Conservation (phyloP, 208 protist species). For the Leishmania aethiopica region DNA sequence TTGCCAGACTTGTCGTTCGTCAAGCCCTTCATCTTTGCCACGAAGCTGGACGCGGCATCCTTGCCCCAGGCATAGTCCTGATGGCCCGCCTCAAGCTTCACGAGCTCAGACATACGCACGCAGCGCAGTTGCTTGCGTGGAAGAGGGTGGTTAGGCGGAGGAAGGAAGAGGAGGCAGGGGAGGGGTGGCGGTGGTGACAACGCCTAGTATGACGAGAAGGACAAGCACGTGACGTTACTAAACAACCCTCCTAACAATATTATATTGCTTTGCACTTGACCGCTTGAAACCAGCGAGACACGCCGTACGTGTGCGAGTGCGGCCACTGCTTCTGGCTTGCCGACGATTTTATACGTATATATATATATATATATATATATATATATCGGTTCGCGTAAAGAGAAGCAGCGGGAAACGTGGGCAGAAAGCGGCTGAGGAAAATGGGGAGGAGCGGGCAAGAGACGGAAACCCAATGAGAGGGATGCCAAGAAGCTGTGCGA, state of each 20-base stretch:
- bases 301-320: background rate
- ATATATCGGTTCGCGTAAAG: background rate
- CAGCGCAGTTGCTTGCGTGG: background rate
- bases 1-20: constrained; percentile 51
- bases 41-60: constrained; percentile 72
- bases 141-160: background rate
- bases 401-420: background rate
- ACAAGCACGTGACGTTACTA: background rate
- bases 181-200: background rate
- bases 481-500: background rate
- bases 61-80: constrained; percentile 92
- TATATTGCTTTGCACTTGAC: background rate
- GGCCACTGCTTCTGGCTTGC: background rate
- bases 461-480: background rate
- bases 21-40: constrained; percentile 78
- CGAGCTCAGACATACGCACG: constrained; percentile 37
- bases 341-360: background rate
- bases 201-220: background rate
- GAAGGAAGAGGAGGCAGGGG: background rate
- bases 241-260: no score
- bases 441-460: background rate
- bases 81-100: constrained; percentile 66
- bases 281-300: background rate
- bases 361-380: background rate
- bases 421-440: background rate